These are phyloP conservation scores for Umbelopsis sp. DNA, from an alignment of 192 early-diverging fungal genomes.

Conservation along the genomic window DNA sequence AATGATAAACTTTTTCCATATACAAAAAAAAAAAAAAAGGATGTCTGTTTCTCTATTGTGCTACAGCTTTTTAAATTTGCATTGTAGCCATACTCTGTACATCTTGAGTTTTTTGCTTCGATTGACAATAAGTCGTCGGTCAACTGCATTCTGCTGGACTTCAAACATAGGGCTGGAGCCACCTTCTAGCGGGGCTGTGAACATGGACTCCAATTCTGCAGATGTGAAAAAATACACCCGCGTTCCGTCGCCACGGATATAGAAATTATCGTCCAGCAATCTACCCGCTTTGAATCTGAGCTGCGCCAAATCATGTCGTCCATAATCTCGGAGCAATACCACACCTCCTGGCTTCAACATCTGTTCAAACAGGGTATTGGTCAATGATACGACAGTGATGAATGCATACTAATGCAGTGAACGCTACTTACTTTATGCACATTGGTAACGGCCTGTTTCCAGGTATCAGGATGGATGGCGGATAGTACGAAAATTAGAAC, in stretches of 20 bases:
- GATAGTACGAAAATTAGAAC: constrained; percentile 96
- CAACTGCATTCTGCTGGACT: constrained; percentile 90
- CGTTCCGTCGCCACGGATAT: constrained; percentile 96
- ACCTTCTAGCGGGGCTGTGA: constrained; percentile 45
- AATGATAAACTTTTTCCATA: constrained; percentile 3
- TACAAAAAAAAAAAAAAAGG: background rate
- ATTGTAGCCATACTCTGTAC: constrained; percentile 98
- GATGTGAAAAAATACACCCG: constrained; percentile 92
- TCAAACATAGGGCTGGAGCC: constrained; percentile 49
- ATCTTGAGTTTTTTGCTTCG: constrained; percentile 90
- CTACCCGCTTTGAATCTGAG: constrained; percentile 92
- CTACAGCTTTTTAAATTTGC: constrained; percentile 83
- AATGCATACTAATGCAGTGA: background rate
- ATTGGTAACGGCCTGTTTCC: constrained; percentile 80
- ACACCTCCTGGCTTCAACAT: constrained; percentile 89
- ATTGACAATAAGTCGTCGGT: constrained; percentile 92
- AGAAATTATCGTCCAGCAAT: constrained; percentile 91
- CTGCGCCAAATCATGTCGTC: constrained; percentile 97
- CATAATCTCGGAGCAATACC: constrained; percentile 93
- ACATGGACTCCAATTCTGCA: constrained; percentile 35
- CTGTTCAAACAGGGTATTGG: constrained; percentile 19
- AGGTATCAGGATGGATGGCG: constrained; percentile 85
- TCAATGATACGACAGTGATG: too few relatives aligned
- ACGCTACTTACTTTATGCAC: constrained; percentile 62
- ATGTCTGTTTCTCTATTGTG: background rate